A percentile compares a stretch with the other conserved stretches of the same genome.
Evolutionary conservation across 164 flowering plant species (phyloP).

Genomic region (Stephania japonica): DNA sequence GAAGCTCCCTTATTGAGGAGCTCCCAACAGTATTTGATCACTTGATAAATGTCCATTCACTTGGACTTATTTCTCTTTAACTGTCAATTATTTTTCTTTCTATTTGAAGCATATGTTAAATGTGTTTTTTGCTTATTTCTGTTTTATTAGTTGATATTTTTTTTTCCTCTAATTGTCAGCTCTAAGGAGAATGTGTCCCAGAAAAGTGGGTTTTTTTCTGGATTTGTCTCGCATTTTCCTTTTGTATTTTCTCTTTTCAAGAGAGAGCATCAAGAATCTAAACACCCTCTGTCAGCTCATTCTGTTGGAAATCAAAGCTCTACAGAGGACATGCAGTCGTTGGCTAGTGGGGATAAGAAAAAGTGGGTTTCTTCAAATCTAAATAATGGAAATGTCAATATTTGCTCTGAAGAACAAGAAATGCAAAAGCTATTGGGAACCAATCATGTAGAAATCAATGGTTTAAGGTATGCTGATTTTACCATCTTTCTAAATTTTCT

Average conservation of each 20-base stretch:
- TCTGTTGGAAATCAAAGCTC: constrained; percentile 10
- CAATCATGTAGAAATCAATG: constrained; percentile 19
- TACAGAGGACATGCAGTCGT: constrained; percentile 15
- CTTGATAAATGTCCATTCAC: not conserved
- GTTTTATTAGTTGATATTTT: not conserved
- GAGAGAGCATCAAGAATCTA: constrained; percentile 23
- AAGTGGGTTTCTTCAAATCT: constrained; percentile 17
- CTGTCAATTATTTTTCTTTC: not conserved
- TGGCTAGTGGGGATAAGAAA: constrained; percentile 17
- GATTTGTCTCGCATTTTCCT: constrained; percentile 58
- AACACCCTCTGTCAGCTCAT: constrained; percentile 15
- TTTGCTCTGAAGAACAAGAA: constrained; percentile 33
- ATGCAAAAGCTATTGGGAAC: constrained; percentile 12
- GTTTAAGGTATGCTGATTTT: constrained; percentile 30
- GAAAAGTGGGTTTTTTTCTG: constrained; percentile 51
- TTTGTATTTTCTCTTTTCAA: constrained; percentile 54
- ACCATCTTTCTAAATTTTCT: constrained; percentile 4
- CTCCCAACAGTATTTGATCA: not conserved
- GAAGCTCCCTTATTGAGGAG: not conserved
- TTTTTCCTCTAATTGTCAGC: constrained; percentile 25
- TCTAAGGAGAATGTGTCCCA: constrained; percentile 24
- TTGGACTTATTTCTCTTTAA: not conserved
- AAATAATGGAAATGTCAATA: constrained; percentile 18
- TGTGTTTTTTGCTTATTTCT: not conserved
- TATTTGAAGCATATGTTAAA: not conserved